A percentile compares a stretch with the other conserved stretches of the same genome.
Evolutionary conservation across 345 rosid genomes (phyloP).

Genomic region (Hypericum perforatum): DNA sequence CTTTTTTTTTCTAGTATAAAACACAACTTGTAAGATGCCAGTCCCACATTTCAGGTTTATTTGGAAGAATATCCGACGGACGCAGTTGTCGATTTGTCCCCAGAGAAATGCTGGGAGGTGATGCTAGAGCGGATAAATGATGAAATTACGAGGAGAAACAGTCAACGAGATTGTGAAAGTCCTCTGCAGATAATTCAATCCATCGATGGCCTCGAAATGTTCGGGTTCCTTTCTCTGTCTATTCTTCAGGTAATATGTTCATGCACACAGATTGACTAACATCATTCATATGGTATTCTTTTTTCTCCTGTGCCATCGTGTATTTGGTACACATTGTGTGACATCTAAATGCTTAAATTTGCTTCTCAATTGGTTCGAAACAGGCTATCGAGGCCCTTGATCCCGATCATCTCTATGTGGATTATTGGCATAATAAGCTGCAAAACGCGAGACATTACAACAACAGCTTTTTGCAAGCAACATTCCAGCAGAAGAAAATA

Average conservation of each 20-base stretch:
- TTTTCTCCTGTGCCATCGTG: not conserved
- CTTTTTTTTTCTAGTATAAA: not conserved
- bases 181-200: conserved; percentile 26
- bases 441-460: not conserved
- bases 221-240: conserved; percentile 65
- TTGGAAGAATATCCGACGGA: conserved; percentile 57
- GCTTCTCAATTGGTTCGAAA: conserved; percentile 2
- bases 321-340: not conserved
- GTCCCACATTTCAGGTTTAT: conserved; percentile 48
- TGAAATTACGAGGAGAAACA: conserved; percentile 34
- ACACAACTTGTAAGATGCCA: not conserved
- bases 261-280: not conserved
- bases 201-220: conserved; percentile 72
- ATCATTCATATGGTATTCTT: not conserved
- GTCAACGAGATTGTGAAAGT: conserved; percentile 31
- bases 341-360: not conserved
- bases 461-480: conserved; percentile 4
- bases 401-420: conserved; percentile 48
- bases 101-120: conserved; percentile 85
- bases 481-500: too few relatives aligned
- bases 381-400: conserved; percentile 81
- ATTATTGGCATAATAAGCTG: conserved; percentile 62
- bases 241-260: conserved; percentile 43
- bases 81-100: conserved; percentile 48
- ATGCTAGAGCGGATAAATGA: conserved; percentile 46